Evolutionary conservation across 2,329 filamentous ascomycete species (phyloP).

Genomic region (Basipetospora sp.): DNA sequence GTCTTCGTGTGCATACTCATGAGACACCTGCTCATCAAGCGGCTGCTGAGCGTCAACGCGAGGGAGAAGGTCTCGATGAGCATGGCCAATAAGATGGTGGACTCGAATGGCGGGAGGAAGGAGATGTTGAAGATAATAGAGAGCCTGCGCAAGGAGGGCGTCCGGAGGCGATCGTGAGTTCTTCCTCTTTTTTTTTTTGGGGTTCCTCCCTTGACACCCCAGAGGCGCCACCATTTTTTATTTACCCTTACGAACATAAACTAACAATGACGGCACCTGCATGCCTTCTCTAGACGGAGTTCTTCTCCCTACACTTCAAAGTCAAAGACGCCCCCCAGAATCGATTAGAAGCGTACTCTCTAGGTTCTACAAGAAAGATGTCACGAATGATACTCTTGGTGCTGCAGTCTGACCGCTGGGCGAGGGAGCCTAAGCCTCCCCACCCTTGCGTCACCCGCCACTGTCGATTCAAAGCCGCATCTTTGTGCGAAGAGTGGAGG

Average conservation of each 20-base stretch:
- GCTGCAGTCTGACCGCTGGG: too few relatives aligned
- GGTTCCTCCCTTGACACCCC: background rate
- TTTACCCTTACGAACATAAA: background rate
- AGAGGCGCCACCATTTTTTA: background rate
- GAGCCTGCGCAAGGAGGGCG: constrained; percentile 70
- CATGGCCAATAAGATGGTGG: constrained; percentile 69
- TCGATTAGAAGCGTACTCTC: constrained; percentile 19
- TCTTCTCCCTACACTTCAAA: constrained; percentile 12
- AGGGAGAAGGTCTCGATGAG: constrained; percentile 88
- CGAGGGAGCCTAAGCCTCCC: too few relatives aligned
- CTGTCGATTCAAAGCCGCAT: too few relatives aligned
- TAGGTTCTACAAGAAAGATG: background rate
- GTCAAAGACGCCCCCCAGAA: constrained; percentile 25
- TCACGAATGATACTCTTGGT: too few relatives aligned
- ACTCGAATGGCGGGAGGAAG: constrained; percentile 66
- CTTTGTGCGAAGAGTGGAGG: too few relatives aligned
- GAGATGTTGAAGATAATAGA: constrained; percentile 89
- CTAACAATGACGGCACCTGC: background rate
- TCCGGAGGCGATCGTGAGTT: constrained; percentile 66
- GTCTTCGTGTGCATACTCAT: constrained; percentile 93
- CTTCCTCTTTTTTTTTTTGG: background rate
- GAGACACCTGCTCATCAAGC: constrained; percentile 78
- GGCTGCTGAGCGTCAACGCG: constrained; percentile 63
- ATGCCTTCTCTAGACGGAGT: constrained; percentile 8
- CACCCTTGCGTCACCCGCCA: too few relatives aligned